Conservation (phyloP, 306 rosid species). For the Vachellia collinsii region DNA sequence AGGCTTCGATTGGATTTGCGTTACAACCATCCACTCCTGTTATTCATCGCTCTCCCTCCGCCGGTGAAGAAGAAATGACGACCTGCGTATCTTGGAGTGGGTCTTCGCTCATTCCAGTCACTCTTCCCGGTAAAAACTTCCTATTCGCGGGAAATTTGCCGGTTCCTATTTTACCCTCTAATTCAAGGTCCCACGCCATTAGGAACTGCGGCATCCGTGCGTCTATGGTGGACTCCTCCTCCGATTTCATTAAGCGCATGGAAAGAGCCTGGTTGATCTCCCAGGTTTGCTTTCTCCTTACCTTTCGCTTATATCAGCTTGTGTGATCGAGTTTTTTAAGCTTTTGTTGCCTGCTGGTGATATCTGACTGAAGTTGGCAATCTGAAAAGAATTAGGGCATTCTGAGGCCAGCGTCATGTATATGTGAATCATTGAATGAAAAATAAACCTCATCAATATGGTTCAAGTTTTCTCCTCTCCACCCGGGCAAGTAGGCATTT, state of each 20-base stretch:
- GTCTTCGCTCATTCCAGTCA: slow-evolving; percentile 35
- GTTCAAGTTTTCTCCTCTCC: slow-evolving; percentile 6
- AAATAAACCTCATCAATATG: not conserved
- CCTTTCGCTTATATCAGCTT: not conserved
- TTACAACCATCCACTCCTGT: not conserved
- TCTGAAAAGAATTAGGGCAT: not conserved
- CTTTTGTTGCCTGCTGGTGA: not conserved
- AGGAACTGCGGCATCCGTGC: slow-evolving; percentile 58
- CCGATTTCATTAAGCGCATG: slow-evolving; percentile 74
- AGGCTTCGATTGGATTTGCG: too few species aligned
- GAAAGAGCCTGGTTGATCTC: slow-evolving; percentile 92
- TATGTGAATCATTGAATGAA: not conserved
- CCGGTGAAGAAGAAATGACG: slow-evolving; percentile 41
- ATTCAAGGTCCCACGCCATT: slow-evolving; percentile 31
- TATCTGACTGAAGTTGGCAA: not conserved
- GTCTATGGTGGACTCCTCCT: slow-evolving; percentile 79
- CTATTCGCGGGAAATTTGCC: slow-evolving; percentile 17
- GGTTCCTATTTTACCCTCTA: slow-evolving; percentile 27
- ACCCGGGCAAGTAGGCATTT: not conserved
- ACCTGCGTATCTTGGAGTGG: slow-evolving; percentile 38
- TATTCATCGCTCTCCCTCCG: not conserved
- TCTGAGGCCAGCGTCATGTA: not conserved
- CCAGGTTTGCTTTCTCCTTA: slow-evolving; percentile 50
- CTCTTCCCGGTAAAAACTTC: slow-evolving; percentile 37
- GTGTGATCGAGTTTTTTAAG: not conserved